Percentiles rank a stretch among this genome's conserved stretches.
Conservation (phyloP, 148 eudicot species). For the Fagopyrum esculentum region DNA sequence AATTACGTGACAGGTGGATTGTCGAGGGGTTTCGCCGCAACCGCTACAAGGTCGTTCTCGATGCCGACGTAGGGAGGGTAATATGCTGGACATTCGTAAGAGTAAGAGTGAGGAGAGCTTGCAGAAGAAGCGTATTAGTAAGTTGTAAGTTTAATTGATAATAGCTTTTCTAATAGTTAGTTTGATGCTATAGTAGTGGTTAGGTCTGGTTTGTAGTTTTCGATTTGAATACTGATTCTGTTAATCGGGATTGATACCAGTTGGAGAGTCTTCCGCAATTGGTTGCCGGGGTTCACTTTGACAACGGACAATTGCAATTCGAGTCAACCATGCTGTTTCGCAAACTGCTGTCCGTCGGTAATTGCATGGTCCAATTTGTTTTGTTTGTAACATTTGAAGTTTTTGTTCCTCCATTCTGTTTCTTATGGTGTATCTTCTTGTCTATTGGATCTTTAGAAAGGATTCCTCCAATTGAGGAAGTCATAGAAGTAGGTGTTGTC, state of each 20-base stretch:
- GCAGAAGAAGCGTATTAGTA: constrained; percentile 22
- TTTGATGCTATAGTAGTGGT: not conserved
- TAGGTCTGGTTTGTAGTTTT: not conserved
- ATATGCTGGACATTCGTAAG: constrained; percentile 45
- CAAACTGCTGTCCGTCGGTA: constrained; percentile 75
- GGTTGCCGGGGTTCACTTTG: constrained; percentile 65
- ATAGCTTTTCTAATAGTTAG: too few species aligned
- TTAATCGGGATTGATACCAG: constrained; percentile 27
- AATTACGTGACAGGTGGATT: too few species aligned
- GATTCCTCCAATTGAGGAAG: constrained; percentile 87
- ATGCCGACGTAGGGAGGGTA: constrained; percentile 41
- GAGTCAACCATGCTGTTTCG: constrained; percentile 76
- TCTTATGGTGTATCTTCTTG: not conserved
- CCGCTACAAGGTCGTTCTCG: constrained; percentile 41
- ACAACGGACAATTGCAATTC: constrained; percentile 52
- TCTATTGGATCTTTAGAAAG: constrained; percentile 35
- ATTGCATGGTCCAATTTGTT: constrained; percentile 13
- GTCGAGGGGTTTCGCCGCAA: constrained; percentile 33
- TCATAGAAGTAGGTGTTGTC: constrained; percentile 72
- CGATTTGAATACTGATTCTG: constrained; percentile 8
- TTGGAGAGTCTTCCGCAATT: constrained; percentile 65
- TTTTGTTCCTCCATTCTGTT: not conserved
- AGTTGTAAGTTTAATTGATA: not conserved
- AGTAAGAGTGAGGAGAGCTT: constrained; percentile 34
- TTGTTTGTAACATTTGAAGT: not conserved